phyloP scores from a whole-genome alignment of 345 rosid species.

The Kandelia obovata region DNA sequence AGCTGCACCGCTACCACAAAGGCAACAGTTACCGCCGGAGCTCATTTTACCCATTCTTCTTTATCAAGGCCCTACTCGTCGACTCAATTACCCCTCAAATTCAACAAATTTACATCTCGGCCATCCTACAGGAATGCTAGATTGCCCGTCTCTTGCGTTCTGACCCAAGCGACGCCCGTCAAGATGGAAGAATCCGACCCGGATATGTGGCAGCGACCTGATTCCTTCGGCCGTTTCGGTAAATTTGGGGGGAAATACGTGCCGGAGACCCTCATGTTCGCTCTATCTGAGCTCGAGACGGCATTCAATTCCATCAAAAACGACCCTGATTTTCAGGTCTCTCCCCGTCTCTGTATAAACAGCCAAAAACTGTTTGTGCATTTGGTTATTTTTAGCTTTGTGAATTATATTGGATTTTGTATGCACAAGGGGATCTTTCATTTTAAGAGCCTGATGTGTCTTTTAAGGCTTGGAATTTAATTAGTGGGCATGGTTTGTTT shows the following conservation, averaged over 20 bases:
- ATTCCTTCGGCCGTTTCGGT: conserved; percentile 83
- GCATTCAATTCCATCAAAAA: conserved; percentile 59
- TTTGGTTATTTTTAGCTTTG: neutral
- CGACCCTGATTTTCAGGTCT: conserved; percentile 74
- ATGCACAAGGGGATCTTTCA: no score
- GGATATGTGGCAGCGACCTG: conserved; percentile 57
- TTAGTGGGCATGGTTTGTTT: no score
- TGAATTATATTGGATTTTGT: no score
- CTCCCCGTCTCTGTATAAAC: neutral
- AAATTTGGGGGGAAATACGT: conserved; percentile 90
- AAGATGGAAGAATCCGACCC: conserved; percentile 42
- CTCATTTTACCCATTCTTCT: conserved; percentile 8
- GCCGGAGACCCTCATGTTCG: conserved; percentile 88
- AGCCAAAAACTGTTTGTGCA: no score
- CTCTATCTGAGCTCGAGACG: conserved; percentile 74
- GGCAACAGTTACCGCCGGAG: neutral
- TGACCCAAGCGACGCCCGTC: conserved; percentile 43
- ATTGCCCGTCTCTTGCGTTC: conserved; percentile 44
- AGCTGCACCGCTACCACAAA: neutral
- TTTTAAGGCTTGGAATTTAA: no score
- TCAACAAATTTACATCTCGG: conserved; percentile 16
- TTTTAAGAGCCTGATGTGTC: no score
- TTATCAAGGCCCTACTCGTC: neutral
- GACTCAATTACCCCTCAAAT: conserved; percentile 4
- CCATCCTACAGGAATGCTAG: conserved; percentile 6